Percentiles rank a stretch among this genome's conserved stretches.
phyloP scores from a whole-genome alignment of 1,284 basidiomycete genomes.

The Amylostereum areolatum region DNA sequence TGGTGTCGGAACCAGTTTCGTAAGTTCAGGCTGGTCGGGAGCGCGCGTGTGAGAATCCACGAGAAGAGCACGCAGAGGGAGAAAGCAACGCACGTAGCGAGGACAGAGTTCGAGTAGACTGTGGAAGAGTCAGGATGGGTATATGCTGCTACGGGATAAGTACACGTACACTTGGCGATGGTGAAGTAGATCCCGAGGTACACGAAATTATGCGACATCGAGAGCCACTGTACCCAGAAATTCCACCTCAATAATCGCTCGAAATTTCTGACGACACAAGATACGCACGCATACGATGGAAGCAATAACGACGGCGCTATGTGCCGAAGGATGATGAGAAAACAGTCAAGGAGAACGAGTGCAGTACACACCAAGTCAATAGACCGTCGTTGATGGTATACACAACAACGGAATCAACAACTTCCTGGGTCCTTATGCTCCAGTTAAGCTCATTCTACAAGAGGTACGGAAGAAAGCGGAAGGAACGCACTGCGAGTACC shows the following conservation, averaged over 20 bases:
- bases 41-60: neutral
- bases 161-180: slow-evolving; percentile 20
- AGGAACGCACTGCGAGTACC: slow-evolving; percentile 11
- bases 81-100: slow-evolving; percentile 14
- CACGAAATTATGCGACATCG: slow-evolving; percentile 17
- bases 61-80: neutral
- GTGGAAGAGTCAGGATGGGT: neutral
- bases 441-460: too few relatives aligned
- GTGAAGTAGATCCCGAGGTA: slow-evolving; percentile 18
- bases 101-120: slow-evolving; percentile 20
- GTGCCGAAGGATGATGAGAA: neutral
- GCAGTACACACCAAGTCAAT: slow-evolving; percentile 16
- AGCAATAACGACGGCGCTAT: slow-evolving; percentile 15
- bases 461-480: too few relatives aligned
- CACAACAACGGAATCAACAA: slow-evolving; percentile 13
- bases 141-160: neutral
- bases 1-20: slow-evolving; percentile 7
- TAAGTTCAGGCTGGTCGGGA: slow-evolving; percentile 7
- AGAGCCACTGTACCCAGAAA: slow-evolving; percentile 13
- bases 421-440: slow-evolving; percentile 12
- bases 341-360: neutral
- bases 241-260: neutral
- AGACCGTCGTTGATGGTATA: slow-evolving; percentile 15
- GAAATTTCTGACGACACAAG: neutral
- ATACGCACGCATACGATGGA: slow-evolving; percentile 17